Conservation (phyloP, 2,329 filamentous ascomycete species). For the Trichoderma sp. region DNA sequence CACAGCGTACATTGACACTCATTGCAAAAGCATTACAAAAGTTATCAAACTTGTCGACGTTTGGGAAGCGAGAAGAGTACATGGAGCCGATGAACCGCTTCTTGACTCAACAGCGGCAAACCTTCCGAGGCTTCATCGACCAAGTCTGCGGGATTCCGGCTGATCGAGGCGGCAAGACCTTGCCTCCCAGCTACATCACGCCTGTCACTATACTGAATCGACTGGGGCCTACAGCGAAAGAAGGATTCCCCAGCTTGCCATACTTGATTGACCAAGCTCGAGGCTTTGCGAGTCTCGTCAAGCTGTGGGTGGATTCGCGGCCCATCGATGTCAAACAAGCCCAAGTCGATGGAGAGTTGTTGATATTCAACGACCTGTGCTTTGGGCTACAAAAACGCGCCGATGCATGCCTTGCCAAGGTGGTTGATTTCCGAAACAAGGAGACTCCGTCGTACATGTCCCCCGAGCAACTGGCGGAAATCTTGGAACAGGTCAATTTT, state of each 20-base stretch:
- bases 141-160: conserved; percentile 80
- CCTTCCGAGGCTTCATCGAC: conserved; percentile 88
- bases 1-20: conserved; percentile 85
- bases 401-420: conserved; percentile 54
- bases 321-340: conserved; percentile 44
- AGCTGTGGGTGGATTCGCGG: conserved; percentile 71
- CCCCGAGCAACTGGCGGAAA: conserved; percentile 50
- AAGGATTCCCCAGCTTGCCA: conserved; percentile 90
- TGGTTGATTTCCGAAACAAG: conserved; percentile 50
- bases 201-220: conserved; percentile 87
- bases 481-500: conserved; percentile 50
- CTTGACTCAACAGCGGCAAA: conserved; percentile 71
- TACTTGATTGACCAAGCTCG: conserved; percentile 89
- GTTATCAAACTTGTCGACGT: conserved; percentile 85
- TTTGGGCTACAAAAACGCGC: conserved; percentile 54
- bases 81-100: conserved; percentile 99
- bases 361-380: conserved; percentile 58
- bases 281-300: conserved; percentile 81
- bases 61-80: conserved; percentile 95
- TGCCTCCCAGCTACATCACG: conserved; percentile 87
- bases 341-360: conserved; percentile 53
- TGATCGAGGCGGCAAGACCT: conserved; percentile 64
- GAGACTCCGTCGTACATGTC: conserved; percentile 41
- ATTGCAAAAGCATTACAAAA: conserved; percentile 93
- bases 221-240: conserved; percentile 76